These are phyloP conservation scores for Neopestalotiopsis sp. DNA, from an alignment of 2,329 filamentous ascomycete genomes.

Conservation along the genomic window DNA sequence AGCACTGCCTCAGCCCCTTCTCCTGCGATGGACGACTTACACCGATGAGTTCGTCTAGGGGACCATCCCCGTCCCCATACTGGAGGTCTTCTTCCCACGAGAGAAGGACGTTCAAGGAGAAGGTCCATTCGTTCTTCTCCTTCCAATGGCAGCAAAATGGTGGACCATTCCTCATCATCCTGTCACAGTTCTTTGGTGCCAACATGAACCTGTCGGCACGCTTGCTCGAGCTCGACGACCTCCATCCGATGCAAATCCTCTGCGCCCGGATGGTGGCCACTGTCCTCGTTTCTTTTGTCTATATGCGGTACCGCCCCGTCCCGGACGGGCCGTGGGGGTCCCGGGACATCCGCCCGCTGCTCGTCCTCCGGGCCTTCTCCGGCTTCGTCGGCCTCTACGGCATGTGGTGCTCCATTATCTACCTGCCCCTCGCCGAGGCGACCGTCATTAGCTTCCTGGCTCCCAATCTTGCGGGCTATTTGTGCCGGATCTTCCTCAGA, in stretches of 20 bases:
- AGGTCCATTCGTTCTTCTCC: slow-evolving; percentile 21
- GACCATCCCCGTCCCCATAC: slow-evolving; percentile 20
- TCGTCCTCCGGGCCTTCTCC: slow-evolving; percentile 70
- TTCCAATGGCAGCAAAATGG: slow-evolving; percentile 61
- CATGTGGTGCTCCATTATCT: slow-evolving; percentile 71
- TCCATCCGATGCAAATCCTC: slow-evolving; percentile 85
- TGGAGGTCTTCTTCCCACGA: slow-evolving; percentile 7
- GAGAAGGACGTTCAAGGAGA: not conserved
- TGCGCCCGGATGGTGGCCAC: slow-evolving; percentile 83
- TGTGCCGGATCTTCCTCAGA: slow-evolving; percentile 75
- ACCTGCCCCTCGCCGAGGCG: slow-evolving; percentile 84
- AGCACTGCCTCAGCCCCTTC: slow-evolving; percentile 50
- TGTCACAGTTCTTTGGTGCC: slow-evolving; percentile 81
- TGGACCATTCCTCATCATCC: slow-evolving; percentile 74
- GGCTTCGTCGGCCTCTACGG: slow-evolving; percentile 84
- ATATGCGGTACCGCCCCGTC: slow-evolving; percentile 75
- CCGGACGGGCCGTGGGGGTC: slow-evolving; percentile 75
- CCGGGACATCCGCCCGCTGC: slow-evolving; percentile 68
- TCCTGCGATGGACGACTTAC: slow-evolving; percentile 38
- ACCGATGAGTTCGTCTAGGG: slow-evolving; percentile 22
- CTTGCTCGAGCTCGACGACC: slow-evolving; percentile 68
- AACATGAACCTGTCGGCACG: slow-evolving; percentile 86
- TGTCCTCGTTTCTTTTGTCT: slow-evolving; percentile 66
- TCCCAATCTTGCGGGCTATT: slow-evolving; percentile 79
- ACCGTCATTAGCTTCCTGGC: slow-evolving; percentile 89